These are phyloP conservation scores for Calonectria henricotiae DNA, from an alignment of 2,329 filamentous ascomycete genomes.

Conservation along the genomic window DNA sequence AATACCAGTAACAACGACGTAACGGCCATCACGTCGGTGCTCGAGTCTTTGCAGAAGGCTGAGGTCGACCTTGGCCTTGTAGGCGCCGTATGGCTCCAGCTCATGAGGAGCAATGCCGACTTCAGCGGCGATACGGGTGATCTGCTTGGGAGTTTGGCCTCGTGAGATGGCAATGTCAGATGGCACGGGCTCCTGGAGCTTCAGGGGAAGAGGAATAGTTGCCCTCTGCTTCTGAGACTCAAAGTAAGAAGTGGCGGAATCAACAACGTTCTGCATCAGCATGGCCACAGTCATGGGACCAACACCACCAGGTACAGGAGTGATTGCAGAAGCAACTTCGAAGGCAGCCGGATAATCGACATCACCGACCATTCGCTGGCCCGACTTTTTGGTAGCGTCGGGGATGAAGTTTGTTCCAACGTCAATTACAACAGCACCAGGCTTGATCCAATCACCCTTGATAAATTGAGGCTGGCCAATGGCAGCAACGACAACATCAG, in stretches of 20 bases:
- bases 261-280: constrained; percentile 95
- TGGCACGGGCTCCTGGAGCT: constrained; percentile 86
- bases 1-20: constrained; percentile 94
- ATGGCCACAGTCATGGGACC: constrained; percentile 99
- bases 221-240: constrained; percentile 86
- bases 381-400: constrained; percentile 91
- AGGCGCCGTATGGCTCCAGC: constrained; percentile 93
- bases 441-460: constrained; percentile 96
- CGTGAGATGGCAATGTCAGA: constrained; percentile 95
- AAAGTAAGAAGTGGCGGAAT: constrained; percentile 86
- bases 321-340: constrained; percentile 92
- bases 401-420: constrained; percentile 97
- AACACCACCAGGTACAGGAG: constrained; percentile 95
- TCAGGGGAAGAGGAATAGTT: constrained; percentile 87
- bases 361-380: constrained; percentile 92
- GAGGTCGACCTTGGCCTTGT: constrained; percentile 96
- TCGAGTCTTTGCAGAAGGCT: constrained; percentile 85
- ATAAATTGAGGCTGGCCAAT: constrained; percentile 92
- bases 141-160: constrained; percentile 91
- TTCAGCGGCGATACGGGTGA: constrained; percentile 87
- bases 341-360: constrained; percentile 91
- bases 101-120: constrained; percentile 91
- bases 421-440: constrained; percentile 95
- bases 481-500: constrained; percentile 92
- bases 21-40: constrained; percentile 90